phyloP scores from a whole-genome alignment of 148 eudicot species.

The Arbutus unedo region DNA sequence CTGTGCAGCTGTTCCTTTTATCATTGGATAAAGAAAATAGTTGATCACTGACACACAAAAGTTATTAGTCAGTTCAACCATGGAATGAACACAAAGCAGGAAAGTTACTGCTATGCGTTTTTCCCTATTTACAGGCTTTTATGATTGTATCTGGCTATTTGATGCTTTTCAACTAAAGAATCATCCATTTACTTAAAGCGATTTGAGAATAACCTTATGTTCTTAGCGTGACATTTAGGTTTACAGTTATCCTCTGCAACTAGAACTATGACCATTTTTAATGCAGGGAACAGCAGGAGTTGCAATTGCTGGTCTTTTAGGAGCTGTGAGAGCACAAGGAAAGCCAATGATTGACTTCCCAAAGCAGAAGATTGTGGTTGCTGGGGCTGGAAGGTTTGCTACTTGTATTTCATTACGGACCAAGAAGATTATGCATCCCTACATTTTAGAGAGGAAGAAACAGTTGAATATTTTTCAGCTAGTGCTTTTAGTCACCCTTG shows the following conservation, averaged over 20 bases:
- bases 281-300: constrained; percentile 98
- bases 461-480: background rate
- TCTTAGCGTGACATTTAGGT: background rate
- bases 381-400: constrained; percentile 96
- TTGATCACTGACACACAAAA: background rate
- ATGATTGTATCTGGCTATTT: background rate
- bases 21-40: background rate
- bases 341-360: constrained; percentile 96
- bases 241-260: background rate
- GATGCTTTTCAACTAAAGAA: constrained; percentile 1
- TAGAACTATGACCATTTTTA: constrained; percentile 13
- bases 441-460: background rate
- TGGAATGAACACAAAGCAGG: background rate
- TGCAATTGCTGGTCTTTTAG: constrained; percentile 96
- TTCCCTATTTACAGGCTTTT: background rate
- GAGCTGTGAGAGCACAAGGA: constrained; percentile 99
- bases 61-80: background rate
- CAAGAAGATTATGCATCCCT: background rate
- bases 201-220: background rate
- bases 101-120: background rate
- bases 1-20: background rate
- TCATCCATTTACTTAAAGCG: background rate
- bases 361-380: constrained; percentile 93
- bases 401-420: constrained; percentile 7
- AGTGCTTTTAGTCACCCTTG: constrained; percentile 7